Conservation (phyloP, 1,139 yeast species). For the Sugiyamaella grinbergsii region DNA sequence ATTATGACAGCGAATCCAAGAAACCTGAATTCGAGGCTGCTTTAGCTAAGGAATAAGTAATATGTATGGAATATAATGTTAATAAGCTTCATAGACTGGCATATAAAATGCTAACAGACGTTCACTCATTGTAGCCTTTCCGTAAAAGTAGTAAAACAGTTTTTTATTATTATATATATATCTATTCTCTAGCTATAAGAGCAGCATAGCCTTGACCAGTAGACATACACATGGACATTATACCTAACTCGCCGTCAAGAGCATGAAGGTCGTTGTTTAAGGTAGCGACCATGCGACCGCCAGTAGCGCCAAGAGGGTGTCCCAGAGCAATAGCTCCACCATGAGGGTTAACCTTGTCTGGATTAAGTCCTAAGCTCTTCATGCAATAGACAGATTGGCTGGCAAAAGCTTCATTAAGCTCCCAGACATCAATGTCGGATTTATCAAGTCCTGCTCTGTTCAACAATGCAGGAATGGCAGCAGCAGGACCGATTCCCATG, state of each 20-base stretch:
- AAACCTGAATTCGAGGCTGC: constrained; percentile 19
- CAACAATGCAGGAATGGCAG: constrained; percentile 37
- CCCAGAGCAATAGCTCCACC: constrained; percentile 53
- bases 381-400: constrained; percentile 46
- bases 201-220: constrained; percentile 52
- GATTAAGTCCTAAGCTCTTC: constrained; percentile 42
- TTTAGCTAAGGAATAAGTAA: constrained; percentile 3
- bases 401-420: constrained; percentile 51
- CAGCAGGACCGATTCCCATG: constrained; percentile 51
- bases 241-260: constrained; percentile 43
- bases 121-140: no score
- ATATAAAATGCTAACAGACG: not conserved
- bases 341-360: constrained; percentile 45
- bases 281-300: constrained; percentile 46
- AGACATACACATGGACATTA: constrained; percentile 50
- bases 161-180: no score
- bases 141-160: no score
- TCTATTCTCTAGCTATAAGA: constrained; percentile 42
- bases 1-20: constrained; percentile 19
- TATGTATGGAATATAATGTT: not conserved
- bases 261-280: constrained; percentile 44
- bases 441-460: constrained; percentile 27
- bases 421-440: constrained; percentile 46
- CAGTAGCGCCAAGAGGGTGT: constrained; percentile 50
- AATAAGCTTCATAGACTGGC: no score